These are phyloP conservation scores for Chrysochromulina parva DNA, from an alignment of 78 protist genomes.

Conservation along the genomic window DNA sequence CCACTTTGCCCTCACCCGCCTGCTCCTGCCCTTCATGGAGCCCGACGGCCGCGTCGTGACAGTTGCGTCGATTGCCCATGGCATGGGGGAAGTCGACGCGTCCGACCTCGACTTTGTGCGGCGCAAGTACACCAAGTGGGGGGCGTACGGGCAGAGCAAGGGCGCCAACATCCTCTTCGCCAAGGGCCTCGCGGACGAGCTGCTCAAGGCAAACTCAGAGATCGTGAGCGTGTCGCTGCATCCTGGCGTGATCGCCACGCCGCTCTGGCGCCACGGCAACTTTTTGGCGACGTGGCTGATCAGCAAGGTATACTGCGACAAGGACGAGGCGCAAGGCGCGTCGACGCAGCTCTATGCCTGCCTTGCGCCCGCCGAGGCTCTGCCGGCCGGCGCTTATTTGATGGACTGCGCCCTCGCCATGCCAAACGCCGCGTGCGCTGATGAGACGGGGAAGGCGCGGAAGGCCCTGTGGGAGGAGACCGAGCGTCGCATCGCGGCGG, in stretches of 20 bases:
- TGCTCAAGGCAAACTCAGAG: not conserved
- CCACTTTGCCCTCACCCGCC: not conserved
- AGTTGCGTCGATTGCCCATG: not conserved
- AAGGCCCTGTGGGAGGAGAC: not conserved
- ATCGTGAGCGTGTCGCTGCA: not conserved
- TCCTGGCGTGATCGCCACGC: not conserved
- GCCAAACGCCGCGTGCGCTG: not conserved
- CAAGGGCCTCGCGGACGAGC: not conserved
- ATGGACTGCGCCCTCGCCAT: not conserved
- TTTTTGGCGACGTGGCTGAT: too few species aligned
- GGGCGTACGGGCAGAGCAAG: not conserved
- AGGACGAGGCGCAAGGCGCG: not conserved
- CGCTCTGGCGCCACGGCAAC: not conserved
- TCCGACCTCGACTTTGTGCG: not conserved
- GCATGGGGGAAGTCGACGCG: not conserved
- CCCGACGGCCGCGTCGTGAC: not conserved
- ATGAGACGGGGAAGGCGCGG: not conserved
- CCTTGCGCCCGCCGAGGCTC: not conserved
- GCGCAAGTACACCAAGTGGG: not conserved
- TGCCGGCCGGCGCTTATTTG: not conserved
- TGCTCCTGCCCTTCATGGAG: not conserved
- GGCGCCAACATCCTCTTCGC: not conserved
- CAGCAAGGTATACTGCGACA: not conserved
- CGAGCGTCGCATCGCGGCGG: not conserved
- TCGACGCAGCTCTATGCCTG: not conserved